A percentile compares a stretch with the other conserved stretches of the same genome.
These are phyloP conservation scores for Suillus variegatus DNA, from an alignment of 768 basidiomycete species.

Conservation along the genomic window DNA sequence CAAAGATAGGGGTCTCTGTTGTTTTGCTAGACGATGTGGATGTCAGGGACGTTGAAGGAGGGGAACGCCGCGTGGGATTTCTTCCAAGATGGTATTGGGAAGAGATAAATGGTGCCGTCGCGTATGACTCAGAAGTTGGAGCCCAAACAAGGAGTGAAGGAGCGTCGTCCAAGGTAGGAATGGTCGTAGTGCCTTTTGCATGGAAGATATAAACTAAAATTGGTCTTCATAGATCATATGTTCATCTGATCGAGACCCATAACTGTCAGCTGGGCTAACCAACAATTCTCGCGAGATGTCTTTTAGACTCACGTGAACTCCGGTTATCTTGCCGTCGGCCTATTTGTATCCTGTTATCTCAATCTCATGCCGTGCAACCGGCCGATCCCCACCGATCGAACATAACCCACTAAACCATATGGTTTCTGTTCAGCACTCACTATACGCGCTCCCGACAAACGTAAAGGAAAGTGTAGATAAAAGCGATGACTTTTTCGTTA, in stretches of 20 bases:
- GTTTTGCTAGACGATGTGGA: constrained; percentile 47
- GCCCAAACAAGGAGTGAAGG: constrained; percentile 10
- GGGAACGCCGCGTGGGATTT: constrained; percentile 80
- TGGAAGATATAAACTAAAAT: constrained; percentile 24
- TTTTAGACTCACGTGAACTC: constrained; percentile 27
- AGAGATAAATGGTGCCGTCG: constrained; percentile 13
- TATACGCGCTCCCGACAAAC: background rate
- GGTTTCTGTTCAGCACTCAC: background rate
- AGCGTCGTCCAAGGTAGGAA: constrained; percentile 7
- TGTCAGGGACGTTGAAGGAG: constrained; percentile 58
- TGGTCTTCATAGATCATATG: constrained; percentile 16
- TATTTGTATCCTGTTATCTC: constrained; percentile 1
- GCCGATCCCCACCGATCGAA: background rate
- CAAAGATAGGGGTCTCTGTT: constrained; percentile 57
- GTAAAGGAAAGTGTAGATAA: constrained; percentile 10
- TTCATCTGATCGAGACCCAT: constrained; percentile 14
- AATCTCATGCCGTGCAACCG: background rate
- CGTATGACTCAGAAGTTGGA: constrained; percentile 9
- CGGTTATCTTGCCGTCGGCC: constrained; percentile 10
- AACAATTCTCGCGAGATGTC: constrained; percentile 7
- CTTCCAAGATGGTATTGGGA: constrained; percentile 72
- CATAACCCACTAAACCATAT: background rate
- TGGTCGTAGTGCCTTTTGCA: constrained; percentile 15
- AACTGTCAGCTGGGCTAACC: constrained; percentile 10
- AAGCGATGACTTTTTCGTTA: constrained; percentile 14